Evolutionary conservation across 1,139 yeast genomes (phyloP).

Genomic region (Pichia sp.): DNA sequence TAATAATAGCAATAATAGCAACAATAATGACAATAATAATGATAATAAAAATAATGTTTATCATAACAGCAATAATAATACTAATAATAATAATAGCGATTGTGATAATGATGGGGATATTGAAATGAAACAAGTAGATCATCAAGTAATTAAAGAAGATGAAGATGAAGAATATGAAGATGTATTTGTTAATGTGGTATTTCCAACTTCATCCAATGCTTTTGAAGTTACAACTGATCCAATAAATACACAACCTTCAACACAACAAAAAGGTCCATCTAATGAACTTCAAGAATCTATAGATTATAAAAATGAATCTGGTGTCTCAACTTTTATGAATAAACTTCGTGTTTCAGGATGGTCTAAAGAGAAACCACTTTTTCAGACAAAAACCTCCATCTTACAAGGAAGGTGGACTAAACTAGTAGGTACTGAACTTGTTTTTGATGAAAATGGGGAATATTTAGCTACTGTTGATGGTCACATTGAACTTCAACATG

Average conservation of each 20-base stretch:
- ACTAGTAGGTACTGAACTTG: slow-evolving; percentile 77
- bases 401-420: slow-evolving; percentile 76
- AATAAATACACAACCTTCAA: slow-evolving; percentile 2
- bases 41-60: too few relatives aligned
- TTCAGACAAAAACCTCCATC: slow-evolving; percentile 48
- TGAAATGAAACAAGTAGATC: slow-evolving; percentile 10
- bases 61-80: too few relatives aligned
- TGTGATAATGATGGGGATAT: not conserved
- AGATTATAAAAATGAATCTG: slow-evolving; percentile 14
- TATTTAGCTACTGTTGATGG: slow-evolving; percentile 32
- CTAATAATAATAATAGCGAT: too few relatives aligned
- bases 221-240: slow-evolving; percentile 11
- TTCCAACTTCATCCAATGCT: slow-evolving; percentile 29
- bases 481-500: slow-evolving; percentile 27
- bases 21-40: too few relatives aligned
- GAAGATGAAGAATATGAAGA: slow-evolving; percentile 23
- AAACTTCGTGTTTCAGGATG: slow-evolving; percentile 46
- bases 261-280: not conserved
- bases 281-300: slow-evolving; percentile 19
- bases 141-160: slow-evolving; percentile 17
- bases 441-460: slow-evolving; percentile 54
- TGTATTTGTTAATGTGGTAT: slow-evolving; percentile 40
- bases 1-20: too few relatives aligned
- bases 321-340: slow-evolving; percentile 29
- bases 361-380: slow-evolving; percentile 44